phyloP scores from a whole-genome alignment of 331 rosid species.

The Acacia pycnantha region DNA sequence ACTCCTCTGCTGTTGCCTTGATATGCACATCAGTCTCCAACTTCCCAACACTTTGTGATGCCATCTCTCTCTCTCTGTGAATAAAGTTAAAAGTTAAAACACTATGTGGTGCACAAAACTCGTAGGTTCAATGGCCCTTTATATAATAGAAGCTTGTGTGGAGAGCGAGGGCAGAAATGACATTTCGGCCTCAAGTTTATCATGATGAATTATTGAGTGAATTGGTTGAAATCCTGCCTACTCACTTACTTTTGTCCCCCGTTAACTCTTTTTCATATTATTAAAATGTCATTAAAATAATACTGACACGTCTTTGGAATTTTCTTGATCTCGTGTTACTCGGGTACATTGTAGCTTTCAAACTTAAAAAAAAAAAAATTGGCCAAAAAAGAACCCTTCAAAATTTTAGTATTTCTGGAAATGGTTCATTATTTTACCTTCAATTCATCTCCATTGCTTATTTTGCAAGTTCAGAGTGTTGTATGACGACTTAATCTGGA shows the following conservation, averaged over 20 bases:
- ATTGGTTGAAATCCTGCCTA: background rate
- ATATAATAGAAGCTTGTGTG: background rate
- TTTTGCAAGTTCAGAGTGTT: background rate
- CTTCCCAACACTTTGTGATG: background rate
- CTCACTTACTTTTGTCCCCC: background rate
- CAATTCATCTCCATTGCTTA: background rate
- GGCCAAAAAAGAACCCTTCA: background rate
- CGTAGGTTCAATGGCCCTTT: background rate
- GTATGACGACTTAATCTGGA: too few relatives aligned
- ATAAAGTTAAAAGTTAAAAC: background rate
- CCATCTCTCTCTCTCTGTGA: background rate
- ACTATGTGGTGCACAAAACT: background rate
- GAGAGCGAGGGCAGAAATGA: background rate
- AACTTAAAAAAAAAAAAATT: too few relatives aligned
- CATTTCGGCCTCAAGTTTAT: background rate
- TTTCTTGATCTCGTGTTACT: background rate
- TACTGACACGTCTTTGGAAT: background rate
- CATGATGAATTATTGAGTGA: background rate
- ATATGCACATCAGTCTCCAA: constrained; percentile 10
- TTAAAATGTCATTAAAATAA: background rate
- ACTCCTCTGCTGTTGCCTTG: constrained; percentile 5
- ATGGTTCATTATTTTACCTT: background rate
- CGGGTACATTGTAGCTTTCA: background rate
- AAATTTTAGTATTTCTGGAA: background rate
- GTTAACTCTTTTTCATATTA: background rate